Evolutionary conservation across 1,284 basidiomycete species (phyloP), one percentile per base, ranked within the genome.

Genomic region (Ustilago cynodontis): DNA sequence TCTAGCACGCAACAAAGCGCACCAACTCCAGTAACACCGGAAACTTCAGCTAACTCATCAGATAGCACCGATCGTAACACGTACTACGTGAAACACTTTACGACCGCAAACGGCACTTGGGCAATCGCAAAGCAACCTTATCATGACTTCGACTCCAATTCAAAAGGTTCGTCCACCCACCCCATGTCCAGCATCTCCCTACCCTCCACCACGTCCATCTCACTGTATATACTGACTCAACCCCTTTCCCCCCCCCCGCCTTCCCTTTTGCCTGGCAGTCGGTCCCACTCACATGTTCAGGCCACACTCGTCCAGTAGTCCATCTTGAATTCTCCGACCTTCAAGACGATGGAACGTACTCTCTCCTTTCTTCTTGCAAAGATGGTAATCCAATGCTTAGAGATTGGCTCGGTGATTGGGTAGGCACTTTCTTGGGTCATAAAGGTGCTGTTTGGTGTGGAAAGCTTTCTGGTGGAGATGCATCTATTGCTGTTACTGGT

Each of bases 371-470:
- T 1, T 80, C 78, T 29, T 86, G 84, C 79, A 86, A 86, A 51
- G 84, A 86, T 41, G 82, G 84, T 43, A 86, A 85, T 56, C 84
- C 84, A 0, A 86, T 86, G 84, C 77, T 81, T 41, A 58, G 77
- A 10, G 77, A 82, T 68, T 86, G 86, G 86, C 70, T 94, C 57
- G 96, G 96, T 29, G 96, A 99, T 87, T 99, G 96, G 96, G 93
- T 98, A 82, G 96, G 96, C 24, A 98, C 96, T 7, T 99, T 99
- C 87, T 89, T 98, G 18, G 95, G 89, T 87, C 96, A 99, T 88
- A 99, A 99, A 87, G 96, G 96, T 71, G 97, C 97, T 7, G 97
- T 99, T 6, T 99, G 97, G 96, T 92, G 92, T 68, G 93, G 93
- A 59, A 97, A 98, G 87, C 91, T 99, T 66, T 94, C 93, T n/a